These are phyloP conservation scores for Globisporangium camurandrum DNA, from an alignment of 352 stramenopile genomes.

Conservation along the genomic window DNA sequence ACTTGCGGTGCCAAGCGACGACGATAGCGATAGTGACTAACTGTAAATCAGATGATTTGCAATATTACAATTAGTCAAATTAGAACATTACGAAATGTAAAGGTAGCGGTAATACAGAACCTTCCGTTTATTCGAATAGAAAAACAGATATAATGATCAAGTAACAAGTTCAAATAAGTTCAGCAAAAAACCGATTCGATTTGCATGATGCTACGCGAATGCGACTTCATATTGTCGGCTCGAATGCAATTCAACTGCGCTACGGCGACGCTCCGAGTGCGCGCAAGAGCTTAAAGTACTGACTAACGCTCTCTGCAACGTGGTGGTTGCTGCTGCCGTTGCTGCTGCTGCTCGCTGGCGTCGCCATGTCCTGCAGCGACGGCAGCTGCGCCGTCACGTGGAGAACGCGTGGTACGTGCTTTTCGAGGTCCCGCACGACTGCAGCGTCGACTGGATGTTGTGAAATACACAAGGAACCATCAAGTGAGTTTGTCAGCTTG, in stretches of 20 bases:
- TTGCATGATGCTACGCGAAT: no score
- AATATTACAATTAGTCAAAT: no score
- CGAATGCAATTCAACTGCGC: no score
- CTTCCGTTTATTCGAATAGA: no score
- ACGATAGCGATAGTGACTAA: neutral
- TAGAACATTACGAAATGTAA: no score
- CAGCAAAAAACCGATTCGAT: no score
- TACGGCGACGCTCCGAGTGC: conserved; percentile 12
- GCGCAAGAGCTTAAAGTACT: conserved; percentile 60
- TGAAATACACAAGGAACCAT: neutral
- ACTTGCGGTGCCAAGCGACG: conserved; percentile 2
- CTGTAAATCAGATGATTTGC: neutral
- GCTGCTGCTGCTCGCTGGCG: conserved; percentile 9
- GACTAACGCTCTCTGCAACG: conserved; percentile 53
- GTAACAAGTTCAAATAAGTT: no score
- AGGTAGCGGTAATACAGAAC: no score
- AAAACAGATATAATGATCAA: no score
- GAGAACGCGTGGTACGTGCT: conserved; percentile 69
- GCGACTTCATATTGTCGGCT: no score
- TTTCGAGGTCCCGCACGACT: conserved; percentile 58
- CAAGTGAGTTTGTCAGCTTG: neutral
- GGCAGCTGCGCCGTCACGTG: conserved; percentile 41
- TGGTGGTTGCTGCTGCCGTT: conserved; percentile 36
- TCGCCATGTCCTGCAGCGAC: no score
- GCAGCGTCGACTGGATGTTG: conserved; percentile 32